A percentile compares a stretch with the other conserved stretches of the same genome.
Evolutionary conservation across 495 filamentous ascomycete genomes (phyloP).

Genomic region (Aspergillus campestris): DNA sequence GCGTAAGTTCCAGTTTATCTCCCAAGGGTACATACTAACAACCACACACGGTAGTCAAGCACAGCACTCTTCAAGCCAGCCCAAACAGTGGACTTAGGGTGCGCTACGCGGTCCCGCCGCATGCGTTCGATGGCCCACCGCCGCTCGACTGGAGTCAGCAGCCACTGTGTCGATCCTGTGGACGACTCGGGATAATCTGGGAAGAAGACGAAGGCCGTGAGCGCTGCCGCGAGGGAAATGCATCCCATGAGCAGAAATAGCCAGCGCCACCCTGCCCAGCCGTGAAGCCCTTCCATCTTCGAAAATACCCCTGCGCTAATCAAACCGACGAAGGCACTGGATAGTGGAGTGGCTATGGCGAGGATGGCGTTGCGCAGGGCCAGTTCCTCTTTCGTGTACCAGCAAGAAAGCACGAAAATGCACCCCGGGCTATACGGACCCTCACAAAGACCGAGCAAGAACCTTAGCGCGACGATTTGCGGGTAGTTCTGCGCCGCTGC

Average conservation of each 20-base stretch:
- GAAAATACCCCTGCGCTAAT: slow-evolving; percentile 30
- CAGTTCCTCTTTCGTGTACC: slow-evolving; percentile 40
- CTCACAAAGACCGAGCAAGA: slow-evolving; percentile 13
- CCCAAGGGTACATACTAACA: too few species aligned
- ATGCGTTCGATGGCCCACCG: too few species aligned
- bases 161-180: slow-evolving; percentile 11
- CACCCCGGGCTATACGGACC: slow-evolving; percentile 41
- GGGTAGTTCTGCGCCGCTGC: too few species aligned
- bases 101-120: too few species aligned
- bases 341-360: slow-evolving; percentile 32
- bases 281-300: slow-evolving; percentile 22
- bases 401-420: slow-evolving; percentile 35
- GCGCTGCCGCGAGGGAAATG: slow-evolving; percentile 54
- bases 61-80: too few species aligned
- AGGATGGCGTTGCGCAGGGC: slow-evolving; percentile 36
- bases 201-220: slow-evolving; percentile 63
- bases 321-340: slow-evolving; percentile 40
- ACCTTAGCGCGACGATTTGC: too few species aligned
- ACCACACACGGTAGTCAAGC: too few species aligned
- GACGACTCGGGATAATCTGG: slow-evolving; percentile 49
- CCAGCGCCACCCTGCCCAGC: slow-evolving; percentile 74
- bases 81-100: too few species aligned
- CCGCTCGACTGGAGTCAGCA: not conserved
- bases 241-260: slow-evolving; percentile 54
- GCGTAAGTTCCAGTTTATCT: too few species aligned